Evolutionary conservation across 1,284 basidiomycete species (phyloP), one percentile per base, ranked within the genome.

Genomic region (Agroathelia rolfsii): DNA sequence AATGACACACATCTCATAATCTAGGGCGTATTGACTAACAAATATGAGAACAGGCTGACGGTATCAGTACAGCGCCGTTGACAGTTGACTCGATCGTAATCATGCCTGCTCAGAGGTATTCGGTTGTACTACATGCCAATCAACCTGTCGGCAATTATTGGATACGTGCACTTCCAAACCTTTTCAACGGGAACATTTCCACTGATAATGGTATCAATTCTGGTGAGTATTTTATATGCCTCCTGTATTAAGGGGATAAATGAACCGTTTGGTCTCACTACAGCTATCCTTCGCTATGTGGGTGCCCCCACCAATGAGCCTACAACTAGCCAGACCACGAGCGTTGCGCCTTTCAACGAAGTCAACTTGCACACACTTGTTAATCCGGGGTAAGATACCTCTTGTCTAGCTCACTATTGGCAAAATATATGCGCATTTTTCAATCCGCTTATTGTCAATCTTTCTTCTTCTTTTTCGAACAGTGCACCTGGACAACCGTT

Each of bases 121-220:
- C 22, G 7, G 16, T 8, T 28, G 11, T 18, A 12, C 19, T 24
- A 29, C 6, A 47, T 12, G 59, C 62, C n/a, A 53, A 62, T 41
- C 51, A 64, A 41, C 38, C 55, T 1, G 51, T 63, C 8, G 53
- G 38, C 11, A 65, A 65, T 39, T 66, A 66, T 39, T 66, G 62
- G 51, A 58, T 60, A 37, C 53, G 51, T 36, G 51, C 54, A 9
- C 47, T 41, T 11, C 39, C 43, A 26, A 39, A 30, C 37, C n/a
- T 47, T 3, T 43, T 45, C 32, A 36, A 33, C 15, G 43, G 45
- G 18, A 51, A 51, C 7, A 40, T 33, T 15, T 49, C 52, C 20
- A 36, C 48, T 6, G 29, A 22, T 29, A 53, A 55, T 30, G 42
- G 23, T 6, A 43, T 49, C 25, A 44, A n/a, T n/a, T n/a, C n/a